Evolutionary conservation across 2,329 filamentous ascomycete species (phyloP).

Genomic region (Laburnicola sp.): DNA sequence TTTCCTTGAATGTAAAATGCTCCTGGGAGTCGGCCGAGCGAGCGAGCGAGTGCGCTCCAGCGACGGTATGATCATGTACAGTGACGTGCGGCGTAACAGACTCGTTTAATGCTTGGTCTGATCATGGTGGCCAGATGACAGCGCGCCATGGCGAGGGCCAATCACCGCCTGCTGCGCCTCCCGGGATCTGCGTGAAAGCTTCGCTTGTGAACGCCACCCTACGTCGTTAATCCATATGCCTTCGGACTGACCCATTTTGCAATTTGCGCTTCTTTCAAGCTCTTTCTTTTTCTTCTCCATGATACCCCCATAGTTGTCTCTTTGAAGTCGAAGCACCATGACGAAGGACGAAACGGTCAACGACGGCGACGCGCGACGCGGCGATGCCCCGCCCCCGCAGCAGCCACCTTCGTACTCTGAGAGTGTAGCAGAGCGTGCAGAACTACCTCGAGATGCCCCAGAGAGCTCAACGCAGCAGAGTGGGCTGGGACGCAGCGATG

Average conservation of each 20-base stretch:
- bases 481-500: slow-evolving; percentile 4
- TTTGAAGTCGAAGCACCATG: slow-evolving; percentile 9
- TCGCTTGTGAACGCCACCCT: slow-evolving; percentile 5
- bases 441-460: slow-evolving; percentile 16
- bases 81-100: too few species aligned
- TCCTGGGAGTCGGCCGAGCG: too few species aligned
- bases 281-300: slow-evolving; percentile 9
- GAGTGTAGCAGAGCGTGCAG: slow-evolving; percentile 15
- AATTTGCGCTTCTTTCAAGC: neutral
- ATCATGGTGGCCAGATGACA: neutral
- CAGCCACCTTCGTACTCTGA: slow-evolving; percentile 20
- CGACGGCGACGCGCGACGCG: slow-evolving; percentile 19
- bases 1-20: too few species aligned
- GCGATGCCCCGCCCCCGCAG: slow-evolving; percentile 24
- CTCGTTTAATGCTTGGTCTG: too few species aligned
- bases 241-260: neutral
- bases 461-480: slow-evolving; percentile 9
- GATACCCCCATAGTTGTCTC: slow-evolving; percentile 8
- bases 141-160: neutral
- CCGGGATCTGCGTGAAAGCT: neutral
- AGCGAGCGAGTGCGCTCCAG: too few species aligned
- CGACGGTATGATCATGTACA: too few species aligned
- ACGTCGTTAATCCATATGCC: slow-evolving; percentile 2
- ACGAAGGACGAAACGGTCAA: slow-evolving; percentile 24
- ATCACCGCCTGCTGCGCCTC: neutral